Conservation (phyloP, 768 basidiomycete genomes). For the Thelephora ganbajun region DNA sequence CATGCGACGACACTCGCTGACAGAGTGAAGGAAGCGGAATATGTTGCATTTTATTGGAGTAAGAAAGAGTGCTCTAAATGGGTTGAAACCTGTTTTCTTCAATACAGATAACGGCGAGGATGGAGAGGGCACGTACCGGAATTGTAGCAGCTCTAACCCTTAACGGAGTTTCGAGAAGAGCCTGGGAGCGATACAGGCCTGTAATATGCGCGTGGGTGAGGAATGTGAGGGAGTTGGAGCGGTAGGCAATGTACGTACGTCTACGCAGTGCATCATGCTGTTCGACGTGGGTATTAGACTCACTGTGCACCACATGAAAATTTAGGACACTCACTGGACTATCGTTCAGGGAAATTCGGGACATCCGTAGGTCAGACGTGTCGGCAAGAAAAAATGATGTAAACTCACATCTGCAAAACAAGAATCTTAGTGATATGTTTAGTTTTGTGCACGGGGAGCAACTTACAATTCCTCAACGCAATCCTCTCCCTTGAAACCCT, state of each 20-base stretch:
- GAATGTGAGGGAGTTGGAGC: background rate
- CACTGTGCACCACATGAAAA: background rate
- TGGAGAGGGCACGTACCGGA: too few species aligned
- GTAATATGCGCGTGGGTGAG: constrained; percentile 5
- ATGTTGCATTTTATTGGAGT: too few species aligned
- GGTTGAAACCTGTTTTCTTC: too few species aligned
- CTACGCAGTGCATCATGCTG: constrained; percentile 89
- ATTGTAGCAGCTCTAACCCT: background rate
- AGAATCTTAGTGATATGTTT: background rate
- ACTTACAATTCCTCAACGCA: constrained; percentile 76
- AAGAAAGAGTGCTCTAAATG: too few species aligned
- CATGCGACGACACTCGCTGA: too few species aligned
- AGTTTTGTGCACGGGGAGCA: background rate
- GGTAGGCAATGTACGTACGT: constrained; percentile 36
- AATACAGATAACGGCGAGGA: too few species aligned
- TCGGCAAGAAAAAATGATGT: constrained; percentile 10
- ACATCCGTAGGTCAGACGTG: constrained; percentile 7
- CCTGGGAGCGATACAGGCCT: constrained; percentile 58
- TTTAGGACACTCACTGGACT: constrained; percentile 51
- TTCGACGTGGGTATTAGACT: constrained; percentile 5
- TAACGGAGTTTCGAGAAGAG: constrained; percentile 67
- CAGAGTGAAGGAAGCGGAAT: too few species aligned
- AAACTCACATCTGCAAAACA: constrained; percentile 1
- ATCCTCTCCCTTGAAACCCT: constrained; percentile 84
- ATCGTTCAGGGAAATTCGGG: background rate